Percentiles rank a stretch among this genome's conserved stretches.
Conservation (phyloP, 1,139 yeast genomes). For the Debaryomyces sp. region DNA sequence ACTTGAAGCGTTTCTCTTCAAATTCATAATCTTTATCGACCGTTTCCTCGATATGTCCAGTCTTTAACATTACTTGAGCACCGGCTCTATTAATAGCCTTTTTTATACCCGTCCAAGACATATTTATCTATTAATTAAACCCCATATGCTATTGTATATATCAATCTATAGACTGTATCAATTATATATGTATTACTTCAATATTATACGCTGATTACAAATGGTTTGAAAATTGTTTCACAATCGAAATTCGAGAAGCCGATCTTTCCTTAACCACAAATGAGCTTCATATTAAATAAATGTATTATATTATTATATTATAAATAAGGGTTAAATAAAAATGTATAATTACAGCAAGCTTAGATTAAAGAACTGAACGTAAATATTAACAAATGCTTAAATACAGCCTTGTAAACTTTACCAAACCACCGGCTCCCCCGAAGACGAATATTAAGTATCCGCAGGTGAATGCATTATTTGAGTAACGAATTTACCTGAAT, state of each 20-base stretch:
- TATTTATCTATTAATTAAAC: slow-evolving; percentile 16
- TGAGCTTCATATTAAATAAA: not conserved
- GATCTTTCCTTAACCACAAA: slow-evolving; percentile 3
- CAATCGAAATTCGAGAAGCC: not conserved
- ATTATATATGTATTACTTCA: not conserved
- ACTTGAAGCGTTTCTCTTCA: slow-evolving; percentile 49
- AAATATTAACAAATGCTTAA: not conserved
- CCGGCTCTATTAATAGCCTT: slow-evolving; percentile 65
- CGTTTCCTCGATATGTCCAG: slow-evolving; percentile 53
- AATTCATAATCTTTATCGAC: slow-evolving; percentile 52
- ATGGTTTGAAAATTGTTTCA: slow-evolving; percentile 2
- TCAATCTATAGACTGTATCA: not conserved
- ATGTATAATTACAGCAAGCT: not conserved
- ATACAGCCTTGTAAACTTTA: not conserved
- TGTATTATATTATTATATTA: slow-evolving; percentile 1
- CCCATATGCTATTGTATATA: not conserved
- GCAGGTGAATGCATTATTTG: slow-evolving; percentile 94
- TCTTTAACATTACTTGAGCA: slow-evolving; percentile 54
- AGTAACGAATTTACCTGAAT: slow-evolving; percentile 86
- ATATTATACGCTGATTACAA: not conserved
- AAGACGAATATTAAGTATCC: slow-evolving; percentile 21
- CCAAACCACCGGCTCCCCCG: not conserved
- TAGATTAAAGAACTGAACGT: not conserved
- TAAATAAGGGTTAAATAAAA: not conserved
- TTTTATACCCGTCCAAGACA: slow-evolving; percentile 63